Conservation (phyloP, 2,329 filamentous ascomycete species). For the Purpureocillium takamizusanense region DNA sequence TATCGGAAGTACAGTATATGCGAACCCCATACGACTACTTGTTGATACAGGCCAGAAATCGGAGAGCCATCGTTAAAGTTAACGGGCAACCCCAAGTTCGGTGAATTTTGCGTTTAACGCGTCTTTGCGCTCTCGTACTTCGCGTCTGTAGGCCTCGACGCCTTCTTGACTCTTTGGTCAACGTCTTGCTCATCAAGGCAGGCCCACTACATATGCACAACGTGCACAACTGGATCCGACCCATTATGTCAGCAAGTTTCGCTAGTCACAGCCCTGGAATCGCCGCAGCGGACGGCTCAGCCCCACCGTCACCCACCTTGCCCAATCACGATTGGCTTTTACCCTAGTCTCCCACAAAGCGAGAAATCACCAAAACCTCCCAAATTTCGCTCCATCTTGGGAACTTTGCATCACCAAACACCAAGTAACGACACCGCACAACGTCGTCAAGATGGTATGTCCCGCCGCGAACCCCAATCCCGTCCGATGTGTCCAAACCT, state of each 20-base stretch:
- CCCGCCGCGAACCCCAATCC: conserved; percentile 9
- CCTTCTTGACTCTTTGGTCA: too few species aligned
- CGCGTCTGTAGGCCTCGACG: too few species aligned
- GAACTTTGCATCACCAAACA: conserved; percentile 33
- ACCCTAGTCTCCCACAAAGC: conserved; percentile 35
- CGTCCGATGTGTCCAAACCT: conserved; percentile 4
- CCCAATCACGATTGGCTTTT: conserved; percentile 23
- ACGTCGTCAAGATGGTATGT: conserved; percentile 42
- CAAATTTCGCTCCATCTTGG: conserved; percentile 26
- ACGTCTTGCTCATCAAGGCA: too few species aligned
- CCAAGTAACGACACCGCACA: conserved; percentile 31
- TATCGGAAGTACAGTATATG: too few species aligned
- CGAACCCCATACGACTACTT: too few species aligned
- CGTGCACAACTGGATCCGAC: too few species aligned
- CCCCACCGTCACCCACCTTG: conserved; percentile 14
- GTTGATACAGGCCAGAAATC: too few species aligned
- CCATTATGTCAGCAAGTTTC: neutral
- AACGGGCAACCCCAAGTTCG: too few species aligned
- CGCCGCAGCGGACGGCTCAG: conserved; percentile 1
- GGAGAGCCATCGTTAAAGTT: too few species aligned
- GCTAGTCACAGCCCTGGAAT: conserved; percentile 2
- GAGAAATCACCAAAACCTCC: conserved; percentile 33
- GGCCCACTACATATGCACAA: too few species aligned
- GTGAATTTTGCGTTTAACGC: too few species aligned
- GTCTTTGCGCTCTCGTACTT: too few species aligned